These are phyloP conservation scores for Cnidoscolus chayamansa DNA, from an alignment of 441 rosid genomes.

Conservation along the genomic window DNA sequence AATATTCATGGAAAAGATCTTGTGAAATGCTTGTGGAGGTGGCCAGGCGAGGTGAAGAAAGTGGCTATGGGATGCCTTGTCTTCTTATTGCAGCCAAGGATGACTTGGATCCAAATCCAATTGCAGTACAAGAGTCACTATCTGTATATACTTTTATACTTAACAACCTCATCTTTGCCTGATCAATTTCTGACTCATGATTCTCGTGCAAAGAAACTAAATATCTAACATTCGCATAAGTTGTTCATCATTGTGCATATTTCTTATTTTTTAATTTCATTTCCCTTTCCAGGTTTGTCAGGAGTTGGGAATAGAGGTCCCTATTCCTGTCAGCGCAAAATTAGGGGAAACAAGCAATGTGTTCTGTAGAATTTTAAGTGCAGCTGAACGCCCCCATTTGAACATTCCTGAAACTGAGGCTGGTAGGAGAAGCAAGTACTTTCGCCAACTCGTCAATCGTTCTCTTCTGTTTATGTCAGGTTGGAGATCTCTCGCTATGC, in stretches of 20 bases:
- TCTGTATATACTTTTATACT: slow-evolving; percentile 38
- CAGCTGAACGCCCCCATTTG: slow-evolving; percentile 84
- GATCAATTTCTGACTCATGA: not conserved
- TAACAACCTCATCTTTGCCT: not conserved
- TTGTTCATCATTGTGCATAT: not conserved
- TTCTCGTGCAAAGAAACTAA: not conserved
- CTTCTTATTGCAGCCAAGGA: slow-evolving; percentile 87
- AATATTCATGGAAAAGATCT: slow-evolving; percentile 75
- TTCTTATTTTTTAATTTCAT: slow-evolving; percentile 2
- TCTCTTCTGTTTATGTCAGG: slow-evolving; percentile 88
- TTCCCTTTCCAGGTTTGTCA: slow-evolving; percentile 60
- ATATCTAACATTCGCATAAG: not conserved
- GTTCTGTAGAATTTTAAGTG: slow-evolving; percentile 65
- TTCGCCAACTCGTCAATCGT: slow-evolving; percentile 69
- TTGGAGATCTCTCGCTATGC: slow-evolving; percentile 14
- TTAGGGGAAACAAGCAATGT: slow-evolving; percentile 64
- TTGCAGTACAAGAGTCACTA: slow-evolving; percentile 69
- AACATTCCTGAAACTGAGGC: slow-evolving; percentile 93
- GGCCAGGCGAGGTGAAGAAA: slow-evolving; percentile 73
- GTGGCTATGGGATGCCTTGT: slow-evolving; percentile 80
- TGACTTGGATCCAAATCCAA: slow-evolving; percentile 70
- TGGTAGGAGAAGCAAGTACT: slow-evolving; percentile 75
- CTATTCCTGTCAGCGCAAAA: slow-evolving; percentile 69
- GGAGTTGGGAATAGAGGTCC: slow-evolving; percentile 91
- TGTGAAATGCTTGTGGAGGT: slow-evolving; percentile 76